Evolutionary conservation across 148 eudicot species (phyloP), one percentile per base, ranked within the genome.

Genomic region (Gaultheria prostrata): DNA sequence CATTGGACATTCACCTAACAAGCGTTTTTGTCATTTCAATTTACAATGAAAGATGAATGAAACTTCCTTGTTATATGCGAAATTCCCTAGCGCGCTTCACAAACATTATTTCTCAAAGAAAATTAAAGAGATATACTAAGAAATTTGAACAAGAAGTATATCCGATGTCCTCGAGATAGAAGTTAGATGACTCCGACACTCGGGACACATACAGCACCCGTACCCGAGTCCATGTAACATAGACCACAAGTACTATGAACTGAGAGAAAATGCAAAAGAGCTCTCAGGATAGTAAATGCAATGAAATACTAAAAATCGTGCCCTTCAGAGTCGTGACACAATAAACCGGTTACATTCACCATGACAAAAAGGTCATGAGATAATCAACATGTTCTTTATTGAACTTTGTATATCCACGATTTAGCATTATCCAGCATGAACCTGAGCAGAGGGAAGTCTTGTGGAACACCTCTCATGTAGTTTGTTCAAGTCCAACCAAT

Each of bases 401-500:
- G 53, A 50, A 50, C 53, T 50, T 50, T 13, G 14, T 50, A 50
- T 13, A 50, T 13, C 14, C 53, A 50, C 12, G 14, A 50, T 50
- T 50, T n/a, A 6, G 33, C 72, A 67, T 13, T 57, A 20, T 24
- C 30, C 24, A 63, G 30, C 24, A 63, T n/a, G 70, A 24, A 63
- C 70, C 28, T 8, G 24, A 6, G 32, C 7, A 35, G 24, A 17
- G 48, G 20, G 18, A 35, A 17, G 48, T 46, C 5, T 4, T n/a
- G 32, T 14, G 59, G 53, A 24, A 77, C 24, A 77, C 24, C 80
- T 35, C 39, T 51, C n/a, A 11, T 9, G 32, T 50, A 24, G 56
- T 26, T 77, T 51, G 80, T 51, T 51, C 43, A 77, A 77, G 33
- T 56, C 80, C 20, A 54, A 33, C 21, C 54, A 56, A 45, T 76